A percentile compares a stretch with the other conserved stretches of the same genome.
Conservation (phyloP, 2,329 filamentous ascomycete genomes). For the Xylariaceae sp. region DNA sequence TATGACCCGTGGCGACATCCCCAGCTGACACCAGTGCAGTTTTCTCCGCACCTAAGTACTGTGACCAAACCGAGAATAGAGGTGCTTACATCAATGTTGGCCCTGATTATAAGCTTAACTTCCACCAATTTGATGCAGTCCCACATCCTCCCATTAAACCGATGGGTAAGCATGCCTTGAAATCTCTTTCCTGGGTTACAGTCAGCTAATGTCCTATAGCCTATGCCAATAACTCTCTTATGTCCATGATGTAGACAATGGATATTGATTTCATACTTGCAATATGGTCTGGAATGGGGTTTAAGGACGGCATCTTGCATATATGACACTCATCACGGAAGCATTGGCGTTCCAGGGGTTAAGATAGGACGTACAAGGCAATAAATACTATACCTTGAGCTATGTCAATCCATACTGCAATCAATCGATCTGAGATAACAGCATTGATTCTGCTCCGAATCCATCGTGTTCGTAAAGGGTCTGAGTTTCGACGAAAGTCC, state of each 20-base stretch:
- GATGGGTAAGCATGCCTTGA: slow-evolving; percentile 55
- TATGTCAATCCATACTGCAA: slow-evolving; percentile 12
- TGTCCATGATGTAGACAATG: slow-evolving; percentile 63
- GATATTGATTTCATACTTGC: slow-evolving; percentile 10
- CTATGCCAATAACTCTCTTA: slow-evolving; percentile 79
- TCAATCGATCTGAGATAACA: not conserved
- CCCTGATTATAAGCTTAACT: slow-evolving; percentile 84
- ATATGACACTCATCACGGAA: slow-evolving; percentile 24
- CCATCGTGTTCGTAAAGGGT: not conserved
- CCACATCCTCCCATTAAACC: slow-evolving; percentile 93
- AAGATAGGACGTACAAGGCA: slow-evolving; percentile 11
- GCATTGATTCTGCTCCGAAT: too few relatives aligned
- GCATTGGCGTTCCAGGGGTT: slow-evolving; percentile 29
- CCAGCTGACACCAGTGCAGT: slow-evolving; percentile 47
- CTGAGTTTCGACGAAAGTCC: too few relatives aligned
- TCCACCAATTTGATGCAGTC: slow-evolving; percentile 92
- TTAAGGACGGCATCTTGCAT: slow-evolving; percentile 26
- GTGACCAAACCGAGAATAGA: slow-evolving; percentile 96
- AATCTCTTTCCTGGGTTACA: not conserved
- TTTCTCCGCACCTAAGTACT: slow-evolving; percentile 96
- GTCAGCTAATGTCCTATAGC: slow-evolving; percentile 48
- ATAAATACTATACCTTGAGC: slow-evolving; percentile 18
- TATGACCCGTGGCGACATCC: not conserved
- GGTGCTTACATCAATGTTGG: slow-evolving; percentile 98
- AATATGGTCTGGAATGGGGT: slow-evolving; percentile 18